These are phyloP conservation scores for Citrus mangshanensis DNA, from an alignment of 345 rosid species.

Conservation along the genomic window DNA sequence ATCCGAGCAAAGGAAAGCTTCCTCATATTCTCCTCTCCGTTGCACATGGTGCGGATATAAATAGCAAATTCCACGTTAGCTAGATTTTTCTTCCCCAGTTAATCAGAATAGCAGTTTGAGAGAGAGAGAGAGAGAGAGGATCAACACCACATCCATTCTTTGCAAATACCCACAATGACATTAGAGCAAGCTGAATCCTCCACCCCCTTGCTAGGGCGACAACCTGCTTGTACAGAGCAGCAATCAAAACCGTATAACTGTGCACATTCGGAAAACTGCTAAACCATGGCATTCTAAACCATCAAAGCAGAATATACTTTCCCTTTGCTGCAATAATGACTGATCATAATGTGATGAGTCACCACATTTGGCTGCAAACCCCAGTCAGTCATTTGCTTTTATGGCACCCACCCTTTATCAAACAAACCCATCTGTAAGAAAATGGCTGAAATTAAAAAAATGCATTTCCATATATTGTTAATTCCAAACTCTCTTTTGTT, in stretches of 20 bases:
- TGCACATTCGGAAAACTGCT: constrained; percentile 41
- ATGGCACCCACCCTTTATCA: constrained; percentile 40
- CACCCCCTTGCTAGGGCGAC: constrained; percentile 40
- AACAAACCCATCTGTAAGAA: constrained; percentile 32
- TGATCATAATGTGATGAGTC: constrained; percentile 51
- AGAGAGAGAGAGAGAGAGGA: constrained; percentile 20
- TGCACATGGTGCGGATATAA: constrained; percentile 52
- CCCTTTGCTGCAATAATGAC: constrained; percentile 53
- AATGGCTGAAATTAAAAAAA: no score
- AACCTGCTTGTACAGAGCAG: constrained; percentile 46
- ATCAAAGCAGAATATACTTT: constrained; percentile 44
- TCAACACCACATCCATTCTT: constrained; percentile 41
- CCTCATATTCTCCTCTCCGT: constrained; percentile 27
- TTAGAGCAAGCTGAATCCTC: constrained; percentile 44
- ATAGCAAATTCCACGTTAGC: constrained; percentile 47
- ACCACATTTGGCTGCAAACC: constrained; percentile 40
- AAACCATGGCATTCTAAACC: constrained; percentile 35
- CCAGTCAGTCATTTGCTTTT: constrained; percentile 34
- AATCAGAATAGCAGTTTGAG: constrained; percentile 18
- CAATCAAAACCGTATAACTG: constrained; percentile 54
- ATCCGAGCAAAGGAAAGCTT: constrained; percentile 28
- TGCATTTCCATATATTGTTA: no score
- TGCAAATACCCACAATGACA: constrained; percentile 44
- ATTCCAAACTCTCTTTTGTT: no score
- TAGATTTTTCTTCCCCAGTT: constrained; percentile 20